Conservation (phyloP, 2,329 filamentous ascomycete genomes). For the Colletotrichum trifolii region DNA sequence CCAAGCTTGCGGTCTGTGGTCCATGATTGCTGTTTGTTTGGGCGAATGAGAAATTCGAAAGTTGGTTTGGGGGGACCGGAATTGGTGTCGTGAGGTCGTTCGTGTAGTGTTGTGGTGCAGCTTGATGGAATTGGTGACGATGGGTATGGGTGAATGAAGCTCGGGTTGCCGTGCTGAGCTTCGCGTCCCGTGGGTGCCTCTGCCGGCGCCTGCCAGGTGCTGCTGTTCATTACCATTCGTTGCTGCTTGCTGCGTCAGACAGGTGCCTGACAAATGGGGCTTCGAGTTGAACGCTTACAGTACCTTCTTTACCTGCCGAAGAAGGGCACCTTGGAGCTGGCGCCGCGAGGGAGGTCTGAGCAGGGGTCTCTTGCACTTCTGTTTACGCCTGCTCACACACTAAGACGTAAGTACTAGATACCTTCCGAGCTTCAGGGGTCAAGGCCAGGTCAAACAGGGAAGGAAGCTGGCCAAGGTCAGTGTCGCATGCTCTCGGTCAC, state of each 20-base stretch:
- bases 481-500: conserved; percentile 24
- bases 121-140: conserved; percentile 11
- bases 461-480: conserved; percentile 27
- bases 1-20: conserved; percentile 79
- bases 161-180: conserved; percentile 38
- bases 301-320: conserved; percentile 10
- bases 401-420: not conserved
- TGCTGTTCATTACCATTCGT: conserved; percentile 2
- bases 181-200: conserved; percentile 44
- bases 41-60: conserved; percentile 9
- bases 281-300: not conserved
- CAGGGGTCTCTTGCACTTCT: not conserved
- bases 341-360: not conserved
- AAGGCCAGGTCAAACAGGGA: conserved; percentile 28
- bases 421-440: conserved; percentile 17
- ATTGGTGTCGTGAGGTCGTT: conserved; percentile 15
- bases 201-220: conserved; percentile 21
- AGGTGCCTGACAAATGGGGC: conserved; percentile 35
- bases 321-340: conserved; percentile 31
- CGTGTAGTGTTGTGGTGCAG: not conserved
- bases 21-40: conserved; percentile 60
- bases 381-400: fast-evolving
- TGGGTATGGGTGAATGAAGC: conserved; percentile 16
- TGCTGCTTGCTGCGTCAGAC: conserved; percentile 21
- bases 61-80: conserved; percentile 29